Conservation (phyloP, 768 basidiomycete genomes). For the Russula sp. region DNA sequence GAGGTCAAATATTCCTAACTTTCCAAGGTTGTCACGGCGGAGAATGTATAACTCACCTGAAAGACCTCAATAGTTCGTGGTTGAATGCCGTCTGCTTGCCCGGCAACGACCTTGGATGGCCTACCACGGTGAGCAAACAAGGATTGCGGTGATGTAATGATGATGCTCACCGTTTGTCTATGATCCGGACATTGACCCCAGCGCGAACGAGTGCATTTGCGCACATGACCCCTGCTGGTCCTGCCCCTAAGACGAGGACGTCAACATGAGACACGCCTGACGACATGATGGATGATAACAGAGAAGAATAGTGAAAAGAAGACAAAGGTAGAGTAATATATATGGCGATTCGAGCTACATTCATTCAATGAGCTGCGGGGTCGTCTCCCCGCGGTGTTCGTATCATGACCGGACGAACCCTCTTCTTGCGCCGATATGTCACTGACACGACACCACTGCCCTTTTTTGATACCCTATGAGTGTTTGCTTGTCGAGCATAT, state of each 20-base stretch:
- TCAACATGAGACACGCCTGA: conserved; percentile 42
- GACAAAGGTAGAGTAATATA: too few relatives aligned
- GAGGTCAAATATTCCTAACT: too few relatives aligned
- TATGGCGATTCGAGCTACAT: too few relatives aligned
- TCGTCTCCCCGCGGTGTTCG: too few relatives aligned
- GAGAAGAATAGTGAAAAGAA: background rate
- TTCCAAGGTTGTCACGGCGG: too few relatives aligned
- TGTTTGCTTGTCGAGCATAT: too few relatives aligned
- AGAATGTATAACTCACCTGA: conserved; percentile 30
- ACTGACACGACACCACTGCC: too few relatives aligned
- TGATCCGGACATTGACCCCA: conserved; percentile 51
- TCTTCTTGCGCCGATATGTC: too few relatives aligned
- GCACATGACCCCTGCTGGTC: conserved; percentile 62
- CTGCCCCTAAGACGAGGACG: conserved; percentile 58
- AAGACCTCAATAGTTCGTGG: conserved; percentile 50
- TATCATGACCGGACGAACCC: too few relatives aligned
- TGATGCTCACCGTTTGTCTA: conserved; percentile 47
- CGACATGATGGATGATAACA: background rate
- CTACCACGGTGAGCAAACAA: conserved; percentile 25
- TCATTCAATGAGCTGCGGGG: too few relatives aligned
- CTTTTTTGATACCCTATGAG: too few relatives aligned
- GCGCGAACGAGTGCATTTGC: conserved; percentile 54
- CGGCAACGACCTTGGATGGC: conserved; percentile 36
- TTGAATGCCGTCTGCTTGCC: conserved; percentile 53
- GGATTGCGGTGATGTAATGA: background rate